Evolutionary conservation across 139 green algal genomes (phyloP), one percentile per base, ranked within the genome.

Genomic region (Coccomyxa sp.): DNA sequence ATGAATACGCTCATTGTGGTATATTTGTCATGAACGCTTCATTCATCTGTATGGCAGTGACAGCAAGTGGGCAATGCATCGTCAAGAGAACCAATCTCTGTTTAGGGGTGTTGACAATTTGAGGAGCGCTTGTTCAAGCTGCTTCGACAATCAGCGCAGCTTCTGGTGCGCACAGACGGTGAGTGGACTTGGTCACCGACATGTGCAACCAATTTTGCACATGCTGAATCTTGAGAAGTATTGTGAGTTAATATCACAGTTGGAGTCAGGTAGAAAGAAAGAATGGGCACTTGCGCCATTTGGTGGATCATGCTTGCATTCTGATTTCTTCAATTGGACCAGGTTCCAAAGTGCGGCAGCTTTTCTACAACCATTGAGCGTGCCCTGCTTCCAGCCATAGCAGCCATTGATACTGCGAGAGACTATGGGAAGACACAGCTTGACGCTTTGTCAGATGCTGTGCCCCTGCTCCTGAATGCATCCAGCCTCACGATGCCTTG

Each of bases 121-220:
- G 30, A 17, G 58, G 10, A 59, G 76, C 17, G 17, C 76, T 18
- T 80, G 76, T 32, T 38, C 21, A 31, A 32, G 14, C 9, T 80
- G 32, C 31, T 80, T 59, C 32, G 25, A 80, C 32, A 58, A 13
- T 25, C 60, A 63, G 79, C 84, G 79, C 27, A 57, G 15, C 71
- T 38, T 82, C 18, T 84, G 79, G 79, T 87, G 84, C 63, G 58
- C 59, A 0, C 84, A 87, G 67, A 87, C 84, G 31, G 74, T 84
- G 32, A 78, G 75, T 87, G 83, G 23, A 27, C 21, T 74, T 23
- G 21, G 66, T 27, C 9, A 74, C 66, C 66, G 4, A 23, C 10
- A 30, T 74, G 21, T 15, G 66, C 66, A 23, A 30, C 4, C 66
- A 23, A n/a, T 74, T 7, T 74, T 74, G 66, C 66, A 74, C 25